Evolutionary conservation across 108 stramenopile genomes (phyloP), one percentile per base, ranked within the genome.

Genomic region (Nannochloropsis gaditana): DNA sequence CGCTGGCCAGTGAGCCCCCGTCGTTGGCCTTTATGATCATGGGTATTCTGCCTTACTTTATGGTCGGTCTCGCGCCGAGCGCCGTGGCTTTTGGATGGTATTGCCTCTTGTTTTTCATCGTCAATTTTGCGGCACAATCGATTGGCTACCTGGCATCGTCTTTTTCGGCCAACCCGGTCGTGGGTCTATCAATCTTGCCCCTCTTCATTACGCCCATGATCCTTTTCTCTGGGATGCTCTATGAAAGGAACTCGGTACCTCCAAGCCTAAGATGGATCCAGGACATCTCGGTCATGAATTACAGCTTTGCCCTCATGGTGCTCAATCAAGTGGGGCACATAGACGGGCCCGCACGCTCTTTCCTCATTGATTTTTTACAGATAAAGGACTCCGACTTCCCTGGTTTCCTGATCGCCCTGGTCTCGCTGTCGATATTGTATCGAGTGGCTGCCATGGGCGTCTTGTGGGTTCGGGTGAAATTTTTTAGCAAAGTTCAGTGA

Each of bases 21-120:
- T 73, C 59, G 2, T n/a, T 73, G 59, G 6, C 59, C 1, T 73
- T 73, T 73, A 73, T 73, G 59, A 73, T 73, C 6, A 73, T 73
- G 59, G 59, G 59, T n/a, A n/a, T 73, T 4, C 3, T 73, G n/a
- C 59, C 59, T 3, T 73, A 73, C 59, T 73, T 73, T n/a, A 73
- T 73, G 59, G 59, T 73, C 19, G 59, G 59, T n/a, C n/a, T 73
- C 19, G 59, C 59, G 19, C 19, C 59, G 59, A n/a, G n/a, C 59
- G 8, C 6, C 19, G 59, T 15, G 59, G 59, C 59, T 8, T 73
- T 73, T 73, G 59, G 59, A n/a, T 73, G 59, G 59, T 73, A 73
- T 73, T 73, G 59, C n/a, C n/a, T 73, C 15, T 15, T 73, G 59
- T 73, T 73, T 73, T 73, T 73, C n/a, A n/a, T 73, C 19, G n/a